These are phyloP conservation scores for Tylopilus felleus DNA, from an alignment of 768 basidiomycete species.

Conservation along the genomic window DNA sequence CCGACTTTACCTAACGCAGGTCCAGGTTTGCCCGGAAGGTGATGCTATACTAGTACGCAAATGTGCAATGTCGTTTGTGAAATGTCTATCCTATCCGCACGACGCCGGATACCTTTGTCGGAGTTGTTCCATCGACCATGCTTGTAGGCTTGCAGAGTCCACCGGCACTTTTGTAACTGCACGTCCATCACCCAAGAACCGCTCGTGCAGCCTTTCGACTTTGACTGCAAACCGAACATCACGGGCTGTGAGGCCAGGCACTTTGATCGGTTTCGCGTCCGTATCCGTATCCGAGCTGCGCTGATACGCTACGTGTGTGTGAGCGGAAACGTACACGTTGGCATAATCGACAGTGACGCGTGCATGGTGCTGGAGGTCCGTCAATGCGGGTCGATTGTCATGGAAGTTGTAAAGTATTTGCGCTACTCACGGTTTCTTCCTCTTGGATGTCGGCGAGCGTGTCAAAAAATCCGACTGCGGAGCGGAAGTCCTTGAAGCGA, in stretches of 20 bases:
- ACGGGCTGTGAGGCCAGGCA: constrained; percentile 47
- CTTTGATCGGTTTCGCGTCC: constrained; percentile 11
- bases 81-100: neutral
- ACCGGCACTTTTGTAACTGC: constrained; percentile 22
- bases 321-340: constrained; percentile 20
- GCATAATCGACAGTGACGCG: constrained; percentile 28
- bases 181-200: constrained; percentile 21
- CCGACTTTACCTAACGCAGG: too few species aligned
- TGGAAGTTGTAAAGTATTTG: neutral
- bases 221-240: constrained; percentile 48
- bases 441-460: constrained; percentile 25
- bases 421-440: constrained; percentile 30
- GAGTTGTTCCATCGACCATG: constrained; percentile 26
- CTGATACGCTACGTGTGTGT: constrained; percentile 29
- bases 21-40: too few species aligned
- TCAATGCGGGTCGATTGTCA: neutral
- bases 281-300: constrained; percentile 1
- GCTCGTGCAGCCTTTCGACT: constrained; percentile 36
- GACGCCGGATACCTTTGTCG: constrained; percentile 18
- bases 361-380: constrained; percentile 27
- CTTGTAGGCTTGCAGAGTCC: constrained; percentile 8
- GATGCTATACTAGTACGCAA: too few species aligned
- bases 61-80: neutral
- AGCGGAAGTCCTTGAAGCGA: constrained; percentile 23
- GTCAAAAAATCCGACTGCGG: constrained; percentile 29